Conservation (phyloP, 495 filamentous ascomycete species). For the Lasiosphaeria hispida region DNA sequence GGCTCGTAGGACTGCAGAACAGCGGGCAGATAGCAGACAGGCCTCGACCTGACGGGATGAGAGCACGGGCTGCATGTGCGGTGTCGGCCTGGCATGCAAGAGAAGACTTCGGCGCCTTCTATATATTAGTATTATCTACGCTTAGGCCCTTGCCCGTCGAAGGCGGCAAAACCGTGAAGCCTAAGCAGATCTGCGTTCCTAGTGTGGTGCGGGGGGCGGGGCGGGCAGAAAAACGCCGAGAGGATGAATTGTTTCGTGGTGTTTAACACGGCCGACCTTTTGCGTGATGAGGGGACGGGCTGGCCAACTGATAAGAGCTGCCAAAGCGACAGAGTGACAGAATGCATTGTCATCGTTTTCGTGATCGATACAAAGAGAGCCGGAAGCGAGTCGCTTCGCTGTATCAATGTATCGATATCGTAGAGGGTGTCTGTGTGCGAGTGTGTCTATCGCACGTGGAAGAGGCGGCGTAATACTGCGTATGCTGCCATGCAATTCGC, state of each 20-base stretch:
- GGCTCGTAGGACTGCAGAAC: neutral
- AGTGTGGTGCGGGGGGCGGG: conserved; percentile 13
- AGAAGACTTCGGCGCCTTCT: conserved; percentile 22
- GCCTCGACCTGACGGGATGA: too few relatives aligned
- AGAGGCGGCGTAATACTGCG: too few relatives aligned
- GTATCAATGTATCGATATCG: too few relatives aligned
- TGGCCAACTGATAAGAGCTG: neutral
- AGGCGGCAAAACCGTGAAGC: conserved; percentile 8
- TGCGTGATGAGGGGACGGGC: conserved; percentile 1
- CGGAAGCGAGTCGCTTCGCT: too few relatives aligned
- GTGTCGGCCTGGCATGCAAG: conserved; percentile 17
- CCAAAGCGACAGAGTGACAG: too few relatives aligned
- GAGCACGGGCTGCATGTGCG: neutral
- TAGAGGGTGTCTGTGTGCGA: too few relatives aligned
- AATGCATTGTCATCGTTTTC: too few relatives aligned
- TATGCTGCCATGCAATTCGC: too few relatives aligned
- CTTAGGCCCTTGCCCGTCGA: conserved; percentile 1
- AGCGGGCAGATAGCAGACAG: neutral
- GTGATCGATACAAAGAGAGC: too few relatives aligned
- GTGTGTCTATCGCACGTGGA: too few relatives aligned
- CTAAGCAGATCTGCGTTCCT: conserved; percentile 6
- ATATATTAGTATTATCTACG: conserved; percentile 11
- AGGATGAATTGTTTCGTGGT: conserved; percentile 13
- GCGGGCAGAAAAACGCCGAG: conserved; percentile 18
- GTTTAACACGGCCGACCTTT: neutral